phyloP scores from a whole-genome alignment of 495 filamentous ascomycete genomes.

The Hypomontagnella submonticulosa region DNA sequence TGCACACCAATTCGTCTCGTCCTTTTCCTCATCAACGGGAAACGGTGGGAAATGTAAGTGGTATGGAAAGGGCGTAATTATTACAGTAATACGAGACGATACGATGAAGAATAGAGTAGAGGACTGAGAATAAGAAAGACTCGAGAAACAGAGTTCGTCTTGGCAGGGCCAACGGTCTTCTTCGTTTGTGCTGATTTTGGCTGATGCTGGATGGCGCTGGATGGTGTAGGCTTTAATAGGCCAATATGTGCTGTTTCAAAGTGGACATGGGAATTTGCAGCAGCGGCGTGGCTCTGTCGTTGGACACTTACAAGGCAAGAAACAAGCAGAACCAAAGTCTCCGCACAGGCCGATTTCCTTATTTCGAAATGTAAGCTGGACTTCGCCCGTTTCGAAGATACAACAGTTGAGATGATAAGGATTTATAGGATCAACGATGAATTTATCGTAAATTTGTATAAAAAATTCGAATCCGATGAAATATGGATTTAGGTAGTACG shows the following conservation, averaged over 20 bases:
- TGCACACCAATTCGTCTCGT: slow-evolving; percentile 15
- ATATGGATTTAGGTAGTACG: not conserved
- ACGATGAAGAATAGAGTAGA: slow-evolving; percentile 4
- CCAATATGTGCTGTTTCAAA: slow-evolving; percentile 45
- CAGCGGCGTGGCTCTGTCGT: slow-evolving; percentile 30
- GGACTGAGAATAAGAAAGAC: slow-evolving; percentile 7
- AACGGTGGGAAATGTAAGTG: slow-evolving; percentile 21
- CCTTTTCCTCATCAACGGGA: slow-evolving; percentile 23
- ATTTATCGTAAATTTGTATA: not conserved
- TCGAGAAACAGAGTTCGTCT: slow-evolving; percentile 15
- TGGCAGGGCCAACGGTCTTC: slow-evolving; percentile 13
- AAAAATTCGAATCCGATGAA: slow-evolving; percentile 3
- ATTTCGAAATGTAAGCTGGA: slow-evolving; percentile 10
- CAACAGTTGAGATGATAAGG: too few species aligned
- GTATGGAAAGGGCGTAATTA: slow-evolving; percentile 25
- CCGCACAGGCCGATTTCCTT: slow-evolving; percentile 28
- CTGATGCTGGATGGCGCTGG: not conserved
- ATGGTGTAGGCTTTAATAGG: slow-evolving; percentile 13
- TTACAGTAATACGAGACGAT: slow-evolving; percentile 36
- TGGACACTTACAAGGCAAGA: slow-evolving; percentile 12
- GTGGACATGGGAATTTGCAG: slow-evolving; percentile 41
- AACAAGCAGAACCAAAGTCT: too few species aligned
- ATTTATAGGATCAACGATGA: too few species aligned
- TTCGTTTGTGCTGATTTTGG: not conserved
- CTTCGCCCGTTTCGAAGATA: not conserved